Evolutionary conservation across 2,329 filamentous ascomycete species (phyloP).

Genomic region (Hypomyces perniciosus): DNA sequence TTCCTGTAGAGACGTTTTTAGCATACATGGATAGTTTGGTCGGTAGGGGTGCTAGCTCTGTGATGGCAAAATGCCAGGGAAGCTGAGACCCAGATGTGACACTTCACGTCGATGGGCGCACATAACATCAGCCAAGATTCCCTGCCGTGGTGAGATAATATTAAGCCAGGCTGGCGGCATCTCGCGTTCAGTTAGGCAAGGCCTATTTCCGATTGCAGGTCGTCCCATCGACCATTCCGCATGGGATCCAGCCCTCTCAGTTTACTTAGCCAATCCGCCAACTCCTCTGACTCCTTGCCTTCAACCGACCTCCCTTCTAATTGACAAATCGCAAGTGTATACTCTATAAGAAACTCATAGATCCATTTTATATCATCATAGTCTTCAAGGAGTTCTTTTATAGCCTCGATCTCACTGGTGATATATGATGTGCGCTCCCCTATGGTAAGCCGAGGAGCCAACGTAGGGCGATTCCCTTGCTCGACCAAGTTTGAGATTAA

Average conservation of each 20-base stretch:
- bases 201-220: slow-evolving; percentile 27
- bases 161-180: too few relatives aligned
- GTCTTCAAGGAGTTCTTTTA: slow-evolving; percentile 58
- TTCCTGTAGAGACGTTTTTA: slow-evolving; percentile 58
- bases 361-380: slow-evolving; percentile 69
- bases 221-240: slow-evolving; percentile 68
- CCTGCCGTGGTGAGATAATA: too few relatives aligned
- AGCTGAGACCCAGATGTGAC: not conserved
- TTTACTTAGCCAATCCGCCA: slow-evolving; percentile 55
- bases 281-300: slow-evolving; percentile 37
- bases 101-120: too few relatives aligned
- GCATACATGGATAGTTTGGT: slow-evolving; percentile 67
- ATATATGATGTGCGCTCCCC: slow-evolving; percentile 62
- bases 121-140: too few relatives aligned
- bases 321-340: slow-evolving; percentile 54
- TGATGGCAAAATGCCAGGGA: not conserved
- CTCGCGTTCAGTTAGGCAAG: too few relatives aligned
- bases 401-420: slow-evolving; percentile 63
- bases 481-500: slow-evolving; percentile 64
- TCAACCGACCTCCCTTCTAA: slow-evolving; percentile 41
- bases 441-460: slow-evolving; percentile 57
- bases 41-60: slow-evolving; percentile 37
- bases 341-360: slow-evolving; percentile 78
- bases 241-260: slow-evolving; percentile 67
- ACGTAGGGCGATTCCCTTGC: slow-evolving; percentile 44